These are phyloP conservation scores for Helotiales sp. DNA, from an alignment of 2,329 filamentous ascomycete genomes.

Conservation along the genomic window DNA sequence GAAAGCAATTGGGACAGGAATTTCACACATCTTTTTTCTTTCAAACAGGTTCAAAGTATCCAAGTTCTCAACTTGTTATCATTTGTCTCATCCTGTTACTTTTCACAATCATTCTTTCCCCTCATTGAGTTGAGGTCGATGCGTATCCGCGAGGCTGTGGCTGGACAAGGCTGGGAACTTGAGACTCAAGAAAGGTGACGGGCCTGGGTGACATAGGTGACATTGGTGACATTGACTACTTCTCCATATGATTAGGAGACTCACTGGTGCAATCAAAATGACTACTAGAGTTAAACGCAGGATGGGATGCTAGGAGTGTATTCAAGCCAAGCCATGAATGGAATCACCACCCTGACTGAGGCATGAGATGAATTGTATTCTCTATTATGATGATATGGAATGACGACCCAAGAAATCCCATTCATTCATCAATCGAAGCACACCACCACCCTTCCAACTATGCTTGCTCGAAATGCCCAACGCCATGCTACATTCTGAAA, in stretches of 20 bases:
- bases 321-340: too few relatives aligned
- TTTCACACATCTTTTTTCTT: background rate
- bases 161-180: background rate
- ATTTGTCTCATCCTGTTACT: too few relatives aligned
- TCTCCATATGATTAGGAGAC: too few relatives aligned
- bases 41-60: too few relatives aligned
- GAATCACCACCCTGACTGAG: background rate
- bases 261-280: too few relatives aligned
- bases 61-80: too few relatives aligned
- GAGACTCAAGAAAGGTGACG: background rate
- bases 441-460: background rate
- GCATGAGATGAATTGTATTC: slow-evolving; percentile 5
- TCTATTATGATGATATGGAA: slow-evolving; percentile 7
- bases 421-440: background rate
- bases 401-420: background rate
- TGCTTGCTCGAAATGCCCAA: slow-evolving; percentile 16
- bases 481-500: slow-evolving; percentile 17
- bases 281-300: too few relatives aligned
- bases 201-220: background rate
- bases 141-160: background rate
- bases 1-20: background rate
- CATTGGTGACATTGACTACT: too few relatives aligned
- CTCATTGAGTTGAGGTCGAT: background rate
- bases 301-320: too few relatives aligned
- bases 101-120: background rate